These are phyloP conservation scores for Komagataella pseudopastoris DNA, from an alignment of 805 yeast species.

Conservation along the genomic window DNA sequence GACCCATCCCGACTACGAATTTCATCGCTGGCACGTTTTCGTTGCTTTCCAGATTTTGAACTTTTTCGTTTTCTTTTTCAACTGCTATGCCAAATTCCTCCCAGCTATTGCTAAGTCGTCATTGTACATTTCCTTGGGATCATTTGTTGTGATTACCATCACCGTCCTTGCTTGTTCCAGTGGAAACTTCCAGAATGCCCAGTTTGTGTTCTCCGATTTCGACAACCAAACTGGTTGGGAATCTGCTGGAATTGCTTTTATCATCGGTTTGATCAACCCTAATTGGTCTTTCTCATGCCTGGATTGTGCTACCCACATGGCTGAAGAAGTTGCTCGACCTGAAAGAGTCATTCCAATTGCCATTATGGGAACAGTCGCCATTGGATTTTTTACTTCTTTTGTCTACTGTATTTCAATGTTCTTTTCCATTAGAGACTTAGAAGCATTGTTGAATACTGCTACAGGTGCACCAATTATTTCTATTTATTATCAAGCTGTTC, in stretches of 20 bases:
- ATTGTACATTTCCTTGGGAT: slow-evolving; percentile 34
- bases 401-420: slow-evolving; percentile 42
- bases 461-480: slow-evolving; percentile 56
- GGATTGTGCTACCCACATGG: slow-evolving; percentile 62
- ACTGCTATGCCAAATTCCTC: slow-evolving; percentile 35
- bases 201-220: slow-evolving; percentile 40
- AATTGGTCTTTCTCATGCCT: slow-evolving; percentile 59
- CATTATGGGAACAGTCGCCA: slow-evolving; percentile 47
- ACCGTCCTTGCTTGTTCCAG: slow-evolving; percentile 37
- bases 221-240: slow-evolving; percentile 49
- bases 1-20: slow-evolving; percentile 17
- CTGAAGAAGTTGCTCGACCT: slow-evolving; percentile 51
- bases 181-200: slow-evolving; percentile 35
- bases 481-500: slow-evolving; percentile 44
- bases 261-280: slow-evolving; percentile 60
- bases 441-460: slow-evolving; percentile 28
- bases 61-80: slow-evolving; percentile 27
- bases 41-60: slow-evolving; percentile 33
- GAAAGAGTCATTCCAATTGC: slow-evolving; percentile 47
- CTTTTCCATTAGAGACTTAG: slow-evolving; percentile 41
- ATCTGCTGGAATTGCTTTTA: slow-evolving; percentile 43
- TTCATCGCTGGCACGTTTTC: slow-evolving; percentile 41
- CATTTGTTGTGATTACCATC: slow-evolving; percentile 40
- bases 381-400: slow-evolving; percentile 52
- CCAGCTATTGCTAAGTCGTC: slow-evolving; percentile 37